phyloP scores from a whole-genome alignment of 345 rosid species.

The Aquilaria malaccensis region DNA sequence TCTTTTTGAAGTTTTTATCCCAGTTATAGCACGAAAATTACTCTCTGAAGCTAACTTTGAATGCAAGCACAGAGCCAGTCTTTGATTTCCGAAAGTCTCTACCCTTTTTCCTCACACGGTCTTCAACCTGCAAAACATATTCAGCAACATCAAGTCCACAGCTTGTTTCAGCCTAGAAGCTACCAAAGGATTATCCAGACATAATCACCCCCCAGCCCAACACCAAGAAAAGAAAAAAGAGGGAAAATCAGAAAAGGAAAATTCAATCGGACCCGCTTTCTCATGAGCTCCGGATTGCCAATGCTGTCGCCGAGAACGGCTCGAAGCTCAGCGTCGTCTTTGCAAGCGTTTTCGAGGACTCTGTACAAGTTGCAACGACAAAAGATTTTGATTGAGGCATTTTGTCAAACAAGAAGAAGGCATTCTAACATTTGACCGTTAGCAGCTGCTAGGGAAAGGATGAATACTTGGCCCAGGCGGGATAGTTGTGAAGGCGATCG shows the following conservation, averaged over 20 bases:
- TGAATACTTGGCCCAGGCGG: slow-evolving; percentile 76
- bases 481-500: slow-evolving; percentile 71
- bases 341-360: slow-evolving; percentile 72
- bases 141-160: not conserved
- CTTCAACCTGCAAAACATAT: slow-evolving; percentile 50
- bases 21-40: slow-evolving; percentile 12
- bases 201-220: not conserved
- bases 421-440: not conserved
- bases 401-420: slow-evolving; percentile 21
- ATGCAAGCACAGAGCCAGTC: slow-evolving; percentile 80
- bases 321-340: slow-evolving; percentile 73
- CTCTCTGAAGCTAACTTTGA: slow-evolving; percentile 96
- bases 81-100: slow-evolving; percentile 58
- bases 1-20: not conserved
- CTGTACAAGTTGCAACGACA: slow-evolving; percentile 22
- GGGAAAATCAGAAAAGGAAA: not conserved
- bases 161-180: not conserved
- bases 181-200: not conserved
- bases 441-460: not conserved
- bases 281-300: slow-evolving; percentile 85
- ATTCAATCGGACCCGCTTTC: slow-evolving; percentile 42
- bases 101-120: slow-evolving; percentile 76
- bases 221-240: not conserved
- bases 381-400: slow-evolving; percentile 9
- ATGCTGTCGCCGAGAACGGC: slow-evolving; percentile 86